Conservation (phyloP, 2,329 filamentous ascomycete species). For the Aspergillus sp. region DNA sequence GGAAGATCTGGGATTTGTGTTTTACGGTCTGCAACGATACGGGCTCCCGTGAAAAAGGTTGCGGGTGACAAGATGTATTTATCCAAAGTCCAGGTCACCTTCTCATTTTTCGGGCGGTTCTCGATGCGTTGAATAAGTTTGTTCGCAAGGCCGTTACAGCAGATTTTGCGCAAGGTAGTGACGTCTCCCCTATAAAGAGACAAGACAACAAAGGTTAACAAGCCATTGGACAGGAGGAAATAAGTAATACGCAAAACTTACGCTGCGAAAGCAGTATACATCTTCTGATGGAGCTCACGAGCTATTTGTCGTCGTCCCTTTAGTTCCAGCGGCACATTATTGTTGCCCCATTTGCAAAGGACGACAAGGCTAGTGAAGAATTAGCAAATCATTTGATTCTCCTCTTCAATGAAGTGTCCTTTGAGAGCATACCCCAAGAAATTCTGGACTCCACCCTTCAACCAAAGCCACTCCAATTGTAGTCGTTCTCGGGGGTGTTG, state of each 20-base stretch:
- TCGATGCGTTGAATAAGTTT: constrained; percentile 30
- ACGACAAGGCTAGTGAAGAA: constrained; percentile 20
- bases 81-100: constrained; percentile 32
- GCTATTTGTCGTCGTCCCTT: constrained; percentile 32
- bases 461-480: constrained; percentile 36
- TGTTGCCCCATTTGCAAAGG: constrained; percentile 29
- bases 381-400: constrained; percentile 7
- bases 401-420: constrained; percentile 2
- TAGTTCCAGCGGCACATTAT: constrained; percentile 29
- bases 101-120: constrained; percentile 25
- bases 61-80: constrained; percentile 32
- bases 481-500: constrained; percentile 29
- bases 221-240: constrained; percentile 11
- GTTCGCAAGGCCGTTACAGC: constrained; percentile 33
- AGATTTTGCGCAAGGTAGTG: constrained; percentile 28
- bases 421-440: constrained; percentile 27
- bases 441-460: constrained; percentile 30
- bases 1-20: constrained; percentile 34
- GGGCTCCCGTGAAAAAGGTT: constrained; percentile 32
- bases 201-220: constrained; percentile 8
- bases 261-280: constrained; percentile 45
- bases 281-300: constrained; percentile 37
- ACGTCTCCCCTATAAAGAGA: constrained; percentile 31
- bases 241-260: constrained; percentile 21
- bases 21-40: constrained; percentile 38